Percentiles rank a stretch among this genome's conserved stretches.
Evolutionary conservation across 352 stramenopile species (phyloP).

Genomic region (Globisporangium carolinianum): DNA sequence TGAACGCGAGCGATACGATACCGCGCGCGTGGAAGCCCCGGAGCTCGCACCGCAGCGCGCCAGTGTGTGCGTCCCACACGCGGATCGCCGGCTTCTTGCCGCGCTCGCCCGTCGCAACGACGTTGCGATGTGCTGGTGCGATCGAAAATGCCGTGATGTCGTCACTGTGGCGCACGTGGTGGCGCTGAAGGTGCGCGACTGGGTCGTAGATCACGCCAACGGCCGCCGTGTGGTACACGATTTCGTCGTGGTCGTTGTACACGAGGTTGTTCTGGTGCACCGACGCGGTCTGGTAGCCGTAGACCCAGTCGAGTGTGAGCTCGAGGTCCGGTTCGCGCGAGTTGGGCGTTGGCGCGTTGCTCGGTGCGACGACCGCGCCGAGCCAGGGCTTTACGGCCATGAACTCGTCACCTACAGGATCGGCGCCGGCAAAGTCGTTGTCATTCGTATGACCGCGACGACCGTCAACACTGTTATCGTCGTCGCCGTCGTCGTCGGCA

Average conservation of each 20-base stretch:
- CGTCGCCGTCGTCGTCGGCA: slow-evolving; percentile 12
- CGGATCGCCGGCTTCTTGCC: slow-evolving; percentile 70
- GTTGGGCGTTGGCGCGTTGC: slow-evolving; percentile 58
- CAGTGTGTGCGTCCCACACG: slow-evolving; percentile 81
- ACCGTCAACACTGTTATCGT: slow-evolving; percentile 2
- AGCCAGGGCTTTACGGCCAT: slow-evolving; percentile 89
- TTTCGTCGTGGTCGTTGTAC: slow-evolving; percentile 62
- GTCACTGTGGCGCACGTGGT: slow-evolving; percentile 78
- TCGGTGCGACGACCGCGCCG: slow-evolving; percentile 72
- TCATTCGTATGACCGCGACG: neutral
- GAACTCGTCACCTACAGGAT: slow-evolving; percentile 72
- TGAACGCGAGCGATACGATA: slow-evolving; percentile 70
- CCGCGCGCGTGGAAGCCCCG: slow-evolving; percentile 63
- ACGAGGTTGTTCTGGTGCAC: slow-evolving; percentile 82
- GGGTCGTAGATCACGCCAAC: slow-evolving; percentile 81
- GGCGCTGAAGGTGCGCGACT: slow-evolving; percentile 65
- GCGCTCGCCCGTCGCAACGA: slow-evolving; percentile 85
- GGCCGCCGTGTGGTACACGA: slow-evolving; percentile 86
- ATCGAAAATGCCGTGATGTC: slow-evolving; percentile 84
- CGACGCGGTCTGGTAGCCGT: slow-evolving; percentile 70
- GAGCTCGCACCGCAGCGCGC: slow-evolving; percentile 50
- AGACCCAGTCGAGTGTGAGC: slow-evolving; percentile 80
- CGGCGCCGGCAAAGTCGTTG: slow-evolving; percentile 13
- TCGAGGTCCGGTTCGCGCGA: slow-evolving; percentile 48
- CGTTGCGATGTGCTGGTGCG: slow-evolving; percentile 35